Evolutionary conservation across 139 green algal species (phyloP).

Genomic region (Deuterostichococcus epilithicus): DNA sequence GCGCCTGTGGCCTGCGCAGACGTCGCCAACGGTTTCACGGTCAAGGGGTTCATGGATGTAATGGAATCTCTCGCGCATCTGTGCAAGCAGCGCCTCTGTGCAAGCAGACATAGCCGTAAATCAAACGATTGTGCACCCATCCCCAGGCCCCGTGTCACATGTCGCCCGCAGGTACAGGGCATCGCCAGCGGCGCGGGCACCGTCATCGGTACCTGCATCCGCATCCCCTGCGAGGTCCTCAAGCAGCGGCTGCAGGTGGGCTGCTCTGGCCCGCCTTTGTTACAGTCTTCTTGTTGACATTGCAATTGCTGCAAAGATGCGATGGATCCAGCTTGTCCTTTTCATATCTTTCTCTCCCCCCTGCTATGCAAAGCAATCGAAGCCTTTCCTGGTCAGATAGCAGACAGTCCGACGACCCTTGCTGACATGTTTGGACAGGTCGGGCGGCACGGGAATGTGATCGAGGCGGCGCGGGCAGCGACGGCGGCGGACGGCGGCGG

Average conservation of each 20-base stretch:
- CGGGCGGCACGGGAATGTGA: constrained; percentile 48
- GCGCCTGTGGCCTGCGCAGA: not conserved
- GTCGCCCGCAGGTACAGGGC: constrained; percentile 41
- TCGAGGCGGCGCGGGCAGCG: constrained; percentile 32
- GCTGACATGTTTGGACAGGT: constrained; percentile 29
- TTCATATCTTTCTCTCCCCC: too few relatives aligned
- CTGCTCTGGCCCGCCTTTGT: not conserved
- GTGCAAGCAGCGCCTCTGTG: not conserved
- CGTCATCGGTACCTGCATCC: constrained; percentile 48
- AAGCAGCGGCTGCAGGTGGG: constrained; percentile 67
- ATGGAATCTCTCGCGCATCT: not conserved
- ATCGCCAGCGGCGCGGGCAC: constrained; percentile 54
- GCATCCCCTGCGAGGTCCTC: constrained; percentile 71
- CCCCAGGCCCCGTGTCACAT: not conserved
- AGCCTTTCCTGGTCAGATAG: too few relatives aligned
- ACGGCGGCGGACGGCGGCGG: constrained; percentile 36
- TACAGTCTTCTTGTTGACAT: too few relatives aligned
- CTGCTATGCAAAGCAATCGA: too few relatives aligned
- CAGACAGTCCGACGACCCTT: not conserved
- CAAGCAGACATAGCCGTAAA: not conserved
- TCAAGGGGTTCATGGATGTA: too few relatives aligned
- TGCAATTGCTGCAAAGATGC: too few relatives aligned
- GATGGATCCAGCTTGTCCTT: too few relatives aligned
- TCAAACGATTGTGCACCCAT: too few relatives aligned
- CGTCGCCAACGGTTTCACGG: too few relatives aligned